Percentiles rank a stretch among this genome's conserved stretches.
phyloP scores from a whole-genome alignment of 2,329 filamentous ascomycete species.

The Colletotrichum sp. region DNA sequence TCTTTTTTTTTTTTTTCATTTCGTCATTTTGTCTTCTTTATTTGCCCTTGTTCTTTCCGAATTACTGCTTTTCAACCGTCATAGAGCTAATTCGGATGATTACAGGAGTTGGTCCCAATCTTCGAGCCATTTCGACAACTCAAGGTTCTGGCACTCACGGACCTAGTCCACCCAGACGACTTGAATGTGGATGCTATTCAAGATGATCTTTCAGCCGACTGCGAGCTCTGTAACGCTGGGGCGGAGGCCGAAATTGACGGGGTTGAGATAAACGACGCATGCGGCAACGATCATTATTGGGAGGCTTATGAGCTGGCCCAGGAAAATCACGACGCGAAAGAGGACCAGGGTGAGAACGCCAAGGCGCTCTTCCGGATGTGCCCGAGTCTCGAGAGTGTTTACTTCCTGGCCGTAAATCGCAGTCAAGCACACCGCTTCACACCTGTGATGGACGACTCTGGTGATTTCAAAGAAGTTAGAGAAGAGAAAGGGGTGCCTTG shows the following conservation, averaged over 20 bases:
- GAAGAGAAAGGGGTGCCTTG: background rate
- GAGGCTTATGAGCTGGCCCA: background rate
- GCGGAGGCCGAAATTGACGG: background rate
- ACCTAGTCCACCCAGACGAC: rapidly evolving
- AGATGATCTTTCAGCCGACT: rapidly evolving
- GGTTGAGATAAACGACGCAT: too few species aligned
- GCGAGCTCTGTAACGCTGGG: rapidly evolving
- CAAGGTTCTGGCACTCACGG: background rate
- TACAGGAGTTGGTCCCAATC: background rate
- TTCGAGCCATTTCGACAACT: background rate
- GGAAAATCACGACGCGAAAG: rapidly evolving
- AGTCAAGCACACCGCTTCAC: rapidly evolving
- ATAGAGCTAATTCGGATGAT: background rate
- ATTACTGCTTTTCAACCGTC: rapidly evolving
- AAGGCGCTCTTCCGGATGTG: background rate
- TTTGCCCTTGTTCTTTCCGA: background rate
- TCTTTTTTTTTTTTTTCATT: background rate
- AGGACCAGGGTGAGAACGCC: background rate
- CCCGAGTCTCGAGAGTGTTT: background rate
- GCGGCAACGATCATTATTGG: rapidly evolving
- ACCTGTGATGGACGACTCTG: background rate
- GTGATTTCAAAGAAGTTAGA: rapidly evolving
- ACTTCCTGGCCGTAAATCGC: background rate
- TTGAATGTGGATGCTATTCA: background rate
- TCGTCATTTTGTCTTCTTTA: too few species aligned